A percentile compares a stretch with the other conserved stretches of the same genome.
These are phyloP conservation scores for Lecanicillium sp. DNA, from an alignment of 2,329 filamentous ascomycete species.

Conservation along the genomic window DNA sequence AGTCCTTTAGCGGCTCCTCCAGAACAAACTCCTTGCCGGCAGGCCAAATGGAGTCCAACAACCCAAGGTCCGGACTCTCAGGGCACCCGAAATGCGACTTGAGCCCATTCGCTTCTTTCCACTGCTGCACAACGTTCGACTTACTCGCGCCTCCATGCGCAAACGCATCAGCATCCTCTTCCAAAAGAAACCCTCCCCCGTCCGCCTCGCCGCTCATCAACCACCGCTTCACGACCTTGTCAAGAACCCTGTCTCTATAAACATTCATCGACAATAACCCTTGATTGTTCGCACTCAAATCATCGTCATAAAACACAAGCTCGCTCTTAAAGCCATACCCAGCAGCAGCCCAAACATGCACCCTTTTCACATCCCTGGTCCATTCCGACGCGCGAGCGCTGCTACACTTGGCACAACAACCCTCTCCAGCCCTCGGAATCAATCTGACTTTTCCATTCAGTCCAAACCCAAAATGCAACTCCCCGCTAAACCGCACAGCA, in stretches of 20 bases:
- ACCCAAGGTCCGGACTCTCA: constrained; percentile 28
- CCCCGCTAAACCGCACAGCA: constrained; percentile 24
- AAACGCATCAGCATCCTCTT: constrained; percentile 26
- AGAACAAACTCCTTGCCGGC: constrained; percentile 24
- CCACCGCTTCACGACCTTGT: constrained; percentile 25
- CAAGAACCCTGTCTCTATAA: constrained; percentile 25
- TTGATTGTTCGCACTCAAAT: constrained; percentile 22
- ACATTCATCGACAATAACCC: constrained; percentile 25
- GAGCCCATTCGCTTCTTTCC: constrained; percentile 25
- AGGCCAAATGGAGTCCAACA: constrained; percentile 27
- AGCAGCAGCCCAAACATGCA: constrained; percentile 27
- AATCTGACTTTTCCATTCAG: constrained; percentile 27
- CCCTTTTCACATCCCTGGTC: constrained; percentile 23
- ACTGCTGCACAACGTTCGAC: constrained; percentile 24
- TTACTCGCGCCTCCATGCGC: constrained; percentile 27
- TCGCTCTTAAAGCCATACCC: constrained; percentile 29
- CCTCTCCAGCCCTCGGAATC: constrained; percentile 25
- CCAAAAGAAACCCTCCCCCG: constrained; percentile 19
- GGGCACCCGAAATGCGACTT: constrained; percentile 26
- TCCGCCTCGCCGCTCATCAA: constrained; percentile 10
- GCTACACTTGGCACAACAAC: constrained; percentile 20
- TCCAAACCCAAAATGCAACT: constrained; percentile 30
- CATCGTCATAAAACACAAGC: constrained; percentile 27
- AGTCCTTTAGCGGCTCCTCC: constrained; percentile 17
- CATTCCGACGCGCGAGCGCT: constrained; percentile 15